Conservation (phyloP, 805 yeast species). For the Lachancea nothofagi region DNA sequence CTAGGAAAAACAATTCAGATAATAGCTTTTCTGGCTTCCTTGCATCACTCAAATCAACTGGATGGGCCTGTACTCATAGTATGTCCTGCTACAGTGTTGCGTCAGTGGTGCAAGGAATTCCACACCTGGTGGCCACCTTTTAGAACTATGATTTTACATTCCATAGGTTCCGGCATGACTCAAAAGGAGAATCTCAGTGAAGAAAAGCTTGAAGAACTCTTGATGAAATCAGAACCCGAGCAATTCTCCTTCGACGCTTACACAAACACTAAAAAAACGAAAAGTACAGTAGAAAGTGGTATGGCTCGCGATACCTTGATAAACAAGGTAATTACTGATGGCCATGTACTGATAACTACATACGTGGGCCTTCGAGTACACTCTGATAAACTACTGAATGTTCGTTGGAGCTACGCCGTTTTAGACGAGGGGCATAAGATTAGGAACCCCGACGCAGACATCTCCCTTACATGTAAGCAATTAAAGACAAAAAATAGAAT, state of each 20-base stretch:
- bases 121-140: slow-evolving; percentile 98
- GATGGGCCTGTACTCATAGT: slow-evolving; percentile 79
- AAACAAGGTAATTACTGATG: slow-evolving; percentile 55
- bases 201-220: slow-evolving; percentile 46
- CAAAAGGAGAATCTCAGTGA: slow-evolving; percentile 34
- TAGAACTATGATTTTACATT: slow-evolving; percentile 77
- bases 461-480: slow-evolving; percentile 80
- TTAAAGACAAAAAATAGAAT: slow-evolving; percentile 78
- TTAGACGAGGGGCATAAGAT: slow-evolving; percentile 97
- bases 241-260: slow-evolving; percentile 42
- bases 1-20: slow-evolving; percentile 93
- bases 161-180: slow-evolving; percentile 85
- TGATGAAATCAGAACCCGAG: slow-evolving; percentile 35
- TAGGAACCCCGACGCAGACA: slow-evolving; percentile 86
- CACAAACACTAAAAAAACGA: slow-evolving; percentile 24
- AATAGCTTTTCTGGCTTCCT: slow-evolving; percentile 83
- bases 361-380: slow-evolving; percentile 80
- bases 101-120: slow-evolving; percentile 95
- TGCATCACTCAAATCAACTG: slow-evolving; percentile 73
- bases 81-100: slow-evolving; percentile 94
- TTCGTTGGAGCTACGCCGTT: slow-evolving; percentile 84
- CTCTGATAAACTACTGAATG: slow-evolving; percentile 54
- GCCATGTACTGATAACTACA: slow-evolving; percentile 86
- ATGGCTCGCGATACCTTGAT: slow-evolving; percentile 28
- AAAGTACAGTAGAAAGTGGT: slow-evolving; percentile 29